Base-by-base conservation (phyloP, 208 protist species). In the Endotrypanum monterogeii region DNA sequence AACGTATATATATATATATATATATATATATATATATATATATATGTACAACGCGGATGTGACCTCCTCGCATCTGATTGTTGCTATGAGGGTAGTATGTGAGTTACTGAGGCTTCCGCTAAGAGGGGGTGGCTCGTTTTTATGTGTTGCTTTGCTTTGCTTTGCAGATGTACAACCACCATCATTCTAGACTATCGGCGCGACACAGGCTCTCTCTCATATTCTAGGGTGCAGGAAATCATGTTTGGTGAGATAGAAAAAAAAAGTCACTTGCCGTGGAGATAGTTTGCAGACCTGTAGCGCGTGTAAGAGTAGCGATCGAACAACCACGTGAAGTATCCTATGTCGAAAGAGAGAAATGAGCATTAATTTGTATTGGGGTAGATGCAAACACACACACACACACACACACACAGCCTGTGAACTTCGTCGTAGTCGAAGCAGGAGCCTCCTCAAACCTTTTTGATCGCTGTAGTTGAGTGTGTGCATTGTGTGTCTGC, bases 81-180 rank as follows among this genome's bases (percentile, higher is more conserved):
- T 69, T 60, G 5, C n/a, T 73, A 12, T 50, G 46, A 23, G 67
- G 74, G 44, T 11, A 48, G 12, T 48, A 0, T 14, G 12, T 48
- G 44, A 48, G 3, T 52, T 73, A 30, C 25, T 69, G 7, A 58
- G 30, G 5, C 46, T 57, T 20, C 37, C 1, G 23, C 37, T 18
- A 69, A 63, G 74, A n/a, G n/a, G n/a, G n/a, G n/a, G n/a, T n/a
- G n/a, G 74, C 35, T 55, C 35, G 25, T 51, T 14, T 32, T 62
- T 20, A 62, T 73, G 25, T 6, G 55, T 3, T 32, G 65, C 9
- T 46, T 61, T 46, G 46, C 63, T 25, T 50, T 67, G 1, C 41
- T 73, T 3, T 16, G 54, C n/a, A 37, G 23, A 20, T 18, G 11
- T 58, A 25, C 48, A 11, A 48, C 44, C 44, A 48, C 44, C 12